Evolutionary conservation across 2,329 filamentous ascomycete species (phyloP).

Genomic region (Arthrobotrys iridis): DNA sequence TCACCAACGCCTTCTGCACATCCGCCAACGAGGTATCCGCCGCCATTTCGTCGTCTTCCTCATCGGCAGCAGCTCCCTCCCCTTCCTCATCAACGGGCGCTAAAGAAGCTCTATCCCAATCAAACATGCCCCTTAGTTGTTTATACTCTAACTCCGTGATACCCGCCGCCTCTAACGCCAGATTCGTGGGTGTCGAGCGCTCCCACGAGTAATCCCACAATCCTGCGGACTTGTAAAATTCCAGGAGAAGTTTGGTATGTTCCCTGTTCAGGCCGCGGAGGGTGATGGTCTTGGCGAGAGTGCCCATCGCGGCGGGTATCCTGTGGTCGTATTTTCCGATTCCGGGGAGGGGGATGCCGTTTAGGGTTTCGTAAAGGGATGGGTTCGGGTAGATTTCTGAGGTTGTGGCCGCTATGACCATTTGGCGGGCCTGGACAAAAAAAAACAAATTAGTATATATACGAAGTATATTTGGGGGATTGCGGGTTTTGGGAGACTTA

Average conservation of each 20-base stretch:
- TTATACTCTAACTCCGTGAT: constrained; percentile 31
- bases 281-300: constrained; percentile 26
- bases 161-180: constrained; percentile 14
- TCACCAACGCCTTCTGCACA: constrained; percentile 65
- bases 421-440: constrained; percentile 73
- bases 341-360: constrained; percentile 57
- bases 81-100: constrained; percentile 66
- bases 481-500: constrained; percentile 57
- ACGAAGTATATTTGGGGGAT: neutral
- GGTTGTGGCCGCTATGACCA: constrained; percentile 74
- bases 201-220: constrained; percentile 49
- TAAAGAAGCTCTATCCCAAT: constrained; percentile 60
- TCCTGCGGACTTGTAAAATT: constrained; percentile 47
- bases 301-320: constrained; percentile 61
- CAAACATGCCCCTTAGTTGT: constrained; percentile 63
- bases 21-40: constrained; percentile 78
- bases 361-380: constrained; percentile 58
- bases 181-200: constrained; percentile 26
- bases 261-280: constrained; percentile 33
- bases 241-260: constrained; percentile 31
- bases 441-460: constrained; percentile 60
- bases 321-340: constrained; percentile 64
- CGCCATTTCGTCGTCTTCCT: constrained; percentile 68
- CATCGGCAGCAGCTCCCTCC: constrained; percentile 65
- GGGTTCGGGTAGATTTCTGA: constrained; percentile 64